A percentile compares a stretch with the other conserved stretches of the same genome.
Evolutionary conservation across 23 red algal genomes (phyloP).

Genomic region (Pyropia haitanensis): DNA sequence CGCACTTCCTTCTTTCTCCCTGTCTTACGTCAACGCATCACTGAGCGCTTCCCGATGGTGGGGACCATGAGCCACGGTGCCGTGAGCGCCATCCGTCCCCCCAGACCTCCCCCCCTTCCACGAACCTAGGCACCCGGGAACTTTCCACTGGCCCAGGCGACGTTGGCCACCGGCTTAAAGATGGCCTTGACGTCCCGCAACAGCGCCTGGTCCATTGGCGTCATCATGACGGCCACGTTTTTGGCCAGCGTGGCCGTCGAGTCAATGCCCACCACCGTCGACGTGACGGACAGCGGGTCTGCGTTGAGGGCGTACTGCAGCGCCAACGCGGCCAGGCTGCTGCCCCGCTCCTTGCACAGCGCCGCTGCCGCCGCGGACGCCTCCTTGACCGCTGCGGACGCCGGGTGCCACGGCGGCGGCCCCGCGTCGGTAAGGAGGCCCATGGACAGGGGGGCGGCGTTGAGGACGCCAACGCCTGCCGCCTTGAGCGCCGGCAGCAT

Average conservation of each 20-base stretch:
- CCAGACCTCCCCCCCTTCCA: neutral
- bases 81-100: no score
- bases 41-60: no score
- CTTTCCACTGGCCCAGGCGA: slow-evolving; percentile 53
- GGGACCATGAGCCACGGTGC: no score
- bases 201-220: slow-evolving; percentile 32
- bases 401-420: slow-evolving; percentile 83
- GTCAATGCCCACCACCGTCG: slow-evolving; percentile 93
- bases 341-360: slow-evolving; percentile 29
- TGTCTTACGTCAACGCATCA: no score
- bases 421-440: slow-evolving; percentile 76
- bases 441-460: slow-evolving; percentile 85
- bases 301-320: slow-evolving; percentile 62
- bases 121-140: neutral
- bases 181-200: slow-evolving; percentile 52
- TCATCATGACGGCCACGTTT: slow-evolving; percentile 29
- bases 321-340: slow-evolving; percentile 48
- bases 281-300: slow-evolving; percentile 13
- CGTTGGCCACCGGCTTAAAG: slow-evolving; percentile 70
- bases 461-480: slow-evolving; percentile 61
- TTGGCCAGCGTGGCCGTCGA: slow-evolving; percentile 51
- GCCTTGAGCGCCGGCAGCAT: slow-evolving; percentile 4
- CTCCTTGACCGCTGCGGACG: slow-evolving; percentile 42
- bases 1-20: no score
- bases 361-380: slow-evolving; percentile 24